Evolutionary conservation across 2,329 filamentous ascomycete species (phyloP).

Genomic region (Pseudogymnoascus destructans): DNA sequence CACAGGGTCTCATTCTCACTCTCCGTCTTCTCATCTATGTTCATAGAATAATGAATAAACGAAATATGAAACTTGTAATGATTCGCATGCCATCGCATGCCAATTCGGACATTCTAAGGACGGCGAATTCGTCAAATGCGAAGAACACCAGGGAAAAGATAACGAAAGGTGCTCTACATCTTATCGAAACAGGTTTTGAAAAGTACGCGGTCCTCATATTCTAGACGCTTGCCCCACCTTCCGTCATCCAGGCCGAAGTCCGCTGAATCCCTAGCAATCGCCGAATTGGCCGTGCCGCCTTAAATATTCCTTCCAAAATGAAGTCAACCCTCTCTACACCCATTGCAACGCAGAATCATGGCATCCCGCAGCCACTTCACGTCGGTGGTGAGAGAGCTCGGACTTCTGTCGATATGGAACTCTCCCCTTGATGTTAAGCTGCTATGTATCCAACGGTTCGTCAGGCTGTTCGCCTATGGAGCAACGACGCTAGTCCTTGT

Average conservation of each 20-base stretch:
- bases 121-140: no score
- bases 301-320: background rate
- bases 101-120: no score
- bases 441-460: constrained; percentile 44
- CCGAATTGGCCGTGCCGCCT: background rate
- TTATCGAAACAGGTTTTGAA: background rate
- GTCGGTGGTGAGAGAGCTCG: constrained; percentile 28
- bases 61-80: background rate
- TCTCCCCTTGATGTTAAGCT: constrained; percentile 40
- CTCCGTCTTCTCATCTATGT: background rate
- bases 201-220: background rate
- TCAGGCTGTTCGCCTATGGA: constrained; percentile 52
- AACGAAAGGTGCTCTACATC: no score
- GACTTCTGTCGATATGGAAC: constrained; percentile 31
- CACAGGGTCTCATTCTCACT: background rate
- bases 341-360: background rate
- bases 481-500: constrained; percentile 44
- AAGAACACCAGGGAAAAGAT: no score
- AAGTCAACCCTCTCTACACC: background rate
- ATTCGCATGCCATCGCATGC: background rate
- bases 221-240: background rate
- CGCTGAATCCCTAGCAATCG: background rate
- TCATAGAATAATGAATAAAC: background rate
- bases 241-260: background rate
- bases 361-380: background rate